A percentile compares a stretch with the other conserved stretches of the same genome.
Conservation (phyloP, 805 yeast genomes). For the Spathaspora passalidarum region DNA sequence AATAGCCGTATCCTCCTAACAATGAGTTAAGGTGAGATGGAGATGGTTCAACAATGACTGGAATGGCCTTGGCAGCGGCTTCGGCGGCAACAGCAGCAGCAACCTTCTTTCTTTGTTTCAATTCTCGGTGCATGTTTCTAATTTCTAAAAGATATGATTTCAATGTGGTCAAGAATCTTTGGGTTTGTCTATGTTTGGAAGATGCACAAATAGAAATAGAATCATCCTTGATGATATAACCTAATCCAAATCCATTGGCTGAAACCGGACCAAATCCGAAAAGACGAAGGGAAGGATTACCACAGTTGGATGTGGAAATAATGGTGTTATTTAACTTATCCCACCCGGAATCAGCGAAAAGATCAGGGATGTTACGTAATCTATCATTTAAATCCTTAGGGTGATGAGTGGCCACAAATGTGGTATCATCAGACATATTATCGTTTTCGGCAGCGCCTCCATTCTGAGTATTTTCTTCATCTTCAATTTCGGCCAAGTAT, state of each 20-base stretch:
- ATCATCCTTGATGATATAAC: conserved; percentile 52
- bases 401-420: conserved; percentile 16
- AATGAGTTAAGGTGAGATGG: conserved; percentile 31
- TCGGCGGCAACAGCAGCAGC: not conserved
- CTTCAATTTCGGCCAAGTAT: conserved; percentile 35
- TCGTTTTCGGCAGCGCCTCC: conserved; percentile 5
- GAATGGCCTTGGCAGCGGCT: conserved; percentile 1
- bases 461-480: conserved; percentile 7
- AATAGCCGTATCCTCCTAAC: conserved; percentile 60
- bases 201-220: conserved; percentile 51
- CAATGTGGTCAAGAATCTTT: conserved; percentile 51
- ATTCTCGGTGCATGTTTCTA: conserved; percentile 18
- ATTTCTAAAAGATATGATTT: conserved; percentile 49
- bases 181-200: conserved; percentile 60
- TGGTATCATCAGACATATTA: conserved; percentile 11
- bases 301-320: conserved; percentile 63
- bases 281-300: conserved; percentile 55
- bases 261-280: conserved; percentile 62
- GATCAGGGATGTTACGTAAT: conserved; percentile 48
- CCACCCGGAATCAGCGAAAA: conserved; percentile 89
- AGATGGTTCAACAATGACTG: conserved; percentile 11
- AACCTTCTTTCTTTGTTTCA: conserved; percentile 1
- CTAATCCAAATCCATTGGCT: conserved; percentile 58
- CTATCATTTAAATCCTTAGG: not conserved
- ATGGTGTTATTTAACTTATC: conserved; percentile 76